Evolutionary conservation across 2,329 filamentous ascomycete species (phyloP), one percentile per base, ranked within the genome.

Genomic region (Colletotrichum tabaci): DNA sequence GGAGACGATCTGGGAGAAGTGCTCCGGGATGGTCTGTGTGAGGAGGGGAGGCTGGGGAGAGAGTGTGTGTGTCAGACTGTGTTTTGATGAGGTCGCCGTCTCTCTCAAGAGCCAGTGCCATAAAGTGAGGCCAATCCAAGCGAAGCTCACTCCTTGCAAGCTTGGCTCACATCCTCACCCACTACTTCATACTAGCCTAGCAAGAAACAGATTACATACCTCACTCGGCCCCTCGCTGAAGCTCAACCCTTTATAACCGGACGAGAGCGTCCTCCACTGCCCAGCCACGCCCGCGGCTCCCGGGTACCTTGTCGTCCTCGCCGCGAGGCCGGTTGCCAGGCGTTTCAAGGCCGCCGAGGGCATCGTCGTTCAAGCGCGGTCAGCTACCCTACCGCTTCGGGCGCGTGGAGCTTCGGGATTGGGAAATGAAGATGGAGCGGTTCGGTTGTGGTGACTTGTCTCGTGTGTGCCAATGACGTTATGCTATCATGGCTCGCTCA

Each of bases 1-100:
- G 10, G 87, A 86, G 47, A 94, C 92, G 47, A 94, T 85, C 1
- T 85, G 84, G 9, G 89, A 85, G 77, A 96, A 95, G 78, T 96
- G 91, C 74, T 93, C 83, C 0, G 92, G 91, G 65, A 95, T 90
- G 0, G 93, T 95, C 67, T 91, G 84, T 7, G 86, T 83, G 58
- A 93, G 87, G 9, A 95, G 83, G 0, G 91, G 86, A 4, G 92
- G 92, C 91, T 94, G 16, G 35, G 2, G 5, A 13, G 57, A 67
- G 16, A 67, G 18, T 61, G 42, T 62, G 13, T 49, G 2, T 42
- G 30, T 35, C 30, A 35, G 30, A 3, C n/a, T 18, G 10, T 13
- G 16, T 23, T 13, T 42, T 30, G 30, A 38, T 10, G 40, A 42
- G 13, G 15, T 21, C 4, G 10, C 30, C 30, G 26, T 30, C 30